These are phyloP conservation scores for Pseudodiploospora longispora DNA, from an alignment of 2,329 filamentous ascomycete genomes.

Conservation along the genomic window DNA sequence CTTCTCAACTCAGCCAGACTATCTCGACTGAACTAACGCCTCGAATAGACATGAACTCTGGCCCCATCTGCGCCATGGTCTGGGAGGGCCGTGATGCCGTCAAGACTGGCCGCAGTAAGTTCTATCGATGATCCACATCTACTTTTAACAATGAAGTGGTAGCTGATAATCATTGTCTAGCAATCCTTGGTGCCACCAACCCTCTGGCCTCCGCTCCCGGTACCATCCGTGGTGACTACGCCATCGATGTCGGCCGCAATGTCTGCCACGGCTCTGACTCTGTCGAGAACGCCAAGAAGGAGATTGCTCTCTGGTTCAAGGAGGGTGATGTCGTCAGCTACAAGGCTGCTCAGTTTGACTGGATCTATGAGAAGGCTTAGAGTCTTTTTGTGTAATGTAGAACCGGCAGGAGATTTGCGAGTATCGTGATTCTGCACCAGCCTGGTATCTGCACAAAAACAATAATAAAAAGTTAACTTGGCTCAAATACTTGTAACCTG, in stretches of 20 bases:
- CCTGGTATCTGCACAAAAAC: not conserved
- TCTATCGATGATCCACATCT: not conserved
- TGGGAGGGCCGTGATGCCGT: slow-evolving; percentile 98
- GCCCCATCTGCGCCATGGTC: slow-evolving; percentile 98
- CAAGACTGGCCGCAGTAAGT: slow-evolving; percentile 90
- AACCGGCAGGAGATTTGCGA: not conserved
- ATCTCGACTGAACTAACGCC: slow-evolving; percentile 6
- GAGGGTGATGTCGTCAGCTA: slow-evolving; percentile 76
- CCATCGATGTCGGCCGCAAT: slow-evolving; percentile 81
- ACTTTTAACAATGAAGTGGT: not conserved
- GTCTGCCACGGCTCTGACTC: slow-evolving; percentile 99
- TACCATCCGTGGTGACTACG: slow-evolving; percentile 94
- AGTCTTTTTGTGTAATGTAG: slow-evolving; percentile 3
- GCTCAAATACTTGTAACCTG: not conserved
- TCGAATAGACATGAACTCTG: slow-evolving; percentile 79
- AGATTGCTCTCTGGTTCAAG: slow-evolving; percentile 98
- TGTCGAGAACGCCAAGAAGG: slow-evolving; percentile 99
- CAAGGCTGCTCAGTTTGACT: slow-evolving; percentile 78
- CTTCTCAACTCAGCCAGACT: slow-evolving; percentile 21
- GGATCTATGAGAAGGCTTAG: slow-evolving; percentile 91
- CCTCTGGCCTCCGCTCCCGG: slow-evolving; percentile 87
- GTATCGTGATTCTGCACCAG: not conserved
- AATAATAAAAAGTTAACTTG: not conserved
- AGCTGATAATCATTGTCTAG: slow-evolving; percentile 28
- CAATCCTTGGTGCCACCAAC: slow-evolving; percentile 98